Conservation (phyloP, 2,329 filamentous ascomycete species). For the Bipolaris cookei region DNA sequence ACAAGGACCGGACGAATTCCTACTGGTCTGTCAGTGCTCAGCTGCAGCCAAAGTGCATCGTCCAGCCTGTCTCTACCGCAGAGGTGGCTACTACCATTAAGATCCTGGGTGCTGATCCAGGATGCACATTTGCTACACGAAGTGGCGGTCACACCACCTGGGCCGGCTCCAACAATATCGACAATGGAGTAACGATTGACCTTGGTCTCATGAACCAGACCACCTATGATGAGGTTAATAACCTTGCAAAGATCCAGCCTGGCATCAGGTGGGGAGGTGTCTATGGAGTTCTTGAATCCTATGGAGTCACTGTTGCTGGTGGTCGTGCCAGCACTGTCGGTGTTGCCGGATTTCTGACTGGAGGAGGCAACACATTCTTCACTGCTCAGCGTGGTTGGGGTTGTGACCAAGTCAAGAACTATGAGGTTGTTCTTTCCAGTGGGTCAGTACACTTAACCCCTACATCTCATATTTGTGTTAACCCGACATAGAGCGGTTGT, state of each 20-base stretch:
- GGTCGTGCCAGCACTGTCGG: slow-evolving; percentile 36
- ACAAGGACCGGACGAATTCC: slow-evolving; percentile 24
- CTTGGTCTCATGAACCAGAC: slow-evolving; percentile 33
- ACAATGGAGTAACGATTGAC: slow-evolving; percentile 38
- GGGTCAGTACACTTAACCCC: slow-evolving; percentile 24
- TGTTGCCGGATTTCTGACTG: slow-evolving; percentile 37
- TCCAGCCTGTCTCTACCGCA: slow-evolving; percentile 36
- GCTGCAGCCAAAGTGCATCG: slow-evolving; percentile 38
- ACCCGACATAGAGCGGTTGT: slow-evolving; percentile 39
- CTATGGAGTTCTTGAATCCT: slow-evolving; percentile 34
- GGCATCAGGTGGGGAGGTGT: slow-evolving; percentile 46
- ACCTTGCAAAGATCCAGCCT: slow-evolving; percentile 31
- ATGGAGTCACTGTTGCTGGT: slow-evolving; percentile 28
- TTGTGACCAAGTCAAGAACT: slow-evolving; percentile 39
- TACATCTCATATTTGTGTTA: slow-evolving; percentile 27
- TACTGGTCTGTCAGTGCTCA: slow-evolving; percentile 38
- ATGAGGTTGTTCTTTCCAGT: slow-evolving; percentile 48
- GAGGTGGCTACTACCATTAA: slow-evolving; percentile 32
- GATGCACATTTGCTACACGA: slow-evolving; percentile 33
- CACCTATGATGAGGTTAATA: slow-evolving; percentile 15
- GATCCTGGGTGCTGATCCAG: slow-evolving; percentile 11
- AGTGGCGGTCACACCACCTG: slow-evolving; percentile 37
- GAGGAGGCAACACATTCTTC: slow-evolving; percentile 39
- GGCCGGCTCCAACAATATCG: slow-evolving; percentile 40
- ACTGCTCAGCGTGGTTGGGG: slow-evolving; percentile 30